Base-by-base conservation (phyloP, 805 yeast genomes). In the Groenewaldozyma tartarivorans region DNA sequence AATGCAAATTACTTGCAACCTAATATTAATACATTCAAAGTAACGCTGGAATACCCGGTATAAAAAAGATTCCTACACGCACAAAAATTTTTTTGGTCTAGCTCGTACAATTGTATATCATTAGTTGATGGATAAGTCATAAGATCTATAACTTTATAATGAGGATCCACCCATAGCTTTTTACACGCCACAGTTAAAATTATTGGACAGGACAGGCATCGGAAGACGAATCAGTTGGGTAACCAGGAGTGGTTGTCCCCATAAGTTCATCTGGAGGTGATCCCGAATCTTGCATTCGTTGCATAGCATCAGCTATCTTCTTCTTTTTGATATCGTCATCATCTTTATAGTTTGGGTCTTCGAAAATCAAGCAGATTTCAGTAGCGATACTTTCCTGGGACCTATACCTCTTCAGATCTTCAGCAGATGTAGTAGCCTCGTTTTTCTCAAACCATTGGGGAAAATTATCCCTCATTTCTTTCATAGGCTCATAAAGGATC, bases 401-500 rank as follows among this genome's bases (percentile, higher is more conserved):
- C 42, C 68, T 61, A 60, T 79, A 86, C 27, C 75, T 69, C 2
- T 53, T 58, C 44, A 67, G 62, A 39, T 81, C 79, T 4, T 64
- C 74, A 2, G 58, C 63, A 5, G 67, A 41, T 20, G 77, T 56
- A 29, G 55, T 57, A 5, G 66, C 69, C 39, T 66, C 64, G 47
- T 81, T 70, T 36, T 71, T 73, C 35, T 63, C 61, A 46, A 90
- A 67, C 79, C 84, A 90, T 20, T 60, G 70, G 2, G 86, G 83
- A 57, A 78, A 85, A 55, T 83, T 84, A 9, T 66, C 62, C 48
- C 79, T 75, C 57, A 88, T 69, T 45, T 86, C 95, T 53, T 79
- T 81, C 62, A 90, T 71, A 2, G 97, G 96, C 50, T 81, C 94
- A 55, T 84, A 88, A 30, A 90, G 68, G 17, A 88, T 82, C 43